phyloP scores from a whole-genome alignment of 163 green algal species.

The Scenedesmus sp. region DNA sequence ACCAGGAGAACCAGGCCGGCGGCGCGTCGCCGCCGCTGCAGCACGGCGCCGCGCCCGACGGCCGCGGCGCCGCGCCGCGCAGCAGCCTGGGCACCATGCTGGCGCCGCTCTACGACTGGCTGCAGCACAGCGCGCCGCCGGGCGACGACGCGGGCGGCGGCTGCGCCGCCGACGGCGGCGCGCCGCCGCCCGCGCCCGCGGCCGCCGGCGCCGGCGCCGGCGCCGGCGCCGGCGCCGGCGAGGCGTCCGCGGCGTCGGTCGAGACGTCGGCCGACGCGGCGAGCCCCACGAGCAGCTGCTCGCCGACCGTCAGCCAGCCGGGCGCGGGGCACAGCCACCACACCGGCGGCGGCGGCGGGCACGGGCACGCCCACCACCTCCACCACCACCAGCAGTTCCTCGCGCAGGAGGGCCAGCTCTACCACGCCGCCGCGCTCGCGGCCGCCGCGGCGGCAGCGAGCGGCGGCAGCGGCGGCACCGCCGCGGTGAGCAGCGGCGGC shows the following conservation, averaged over 20 bases:
- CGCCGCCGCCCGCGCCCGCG: neutral
- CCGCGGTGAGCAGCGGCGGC: neutral
- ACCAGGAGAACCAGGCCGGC: conserved; percentile 30
- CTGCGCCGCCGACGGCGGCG: too few species aligned
- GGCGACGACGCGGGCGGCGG: neutral
- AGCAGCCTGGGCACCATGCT: conserved; percentile 29
- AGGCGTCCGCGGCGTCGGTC: neutral
- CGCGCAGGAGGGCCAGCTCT: conserved; percentile 25
- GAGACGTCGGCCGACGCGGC: neutral
- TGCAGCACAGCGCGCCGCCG: too few species aligned
- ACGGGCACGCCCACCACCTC: neutral
- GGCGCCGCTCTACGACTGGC: conserved; percentile 24
- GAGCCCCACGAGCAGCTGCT: conserved; percentile 25
- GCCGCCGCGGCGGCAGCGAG: conserved; percentile 15
- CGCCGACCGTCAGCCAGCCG: conserved; percentile 11
- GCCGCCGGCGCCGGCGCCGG: neutral
- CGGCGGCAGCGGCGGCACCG: conserved; percentile 1
- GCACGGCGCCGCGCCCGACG: neutral
- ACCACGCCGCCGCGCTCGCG: neutral
- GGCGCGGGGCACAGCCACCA: conserved; percentile 1
- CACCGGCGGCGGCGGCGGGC: too few species aligned
- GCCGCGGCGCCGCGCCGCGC: neutral
- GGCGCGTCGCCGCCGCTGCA: neutral
- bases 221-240: neutral
- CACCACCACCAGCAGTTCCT: conserved; percentile 30